A percentile compares a stretch with the other conserved stretches of the same genome.
Evolutionary conservation across 1,284 basidiomycete species (phyloP).

Genomic region (Apiotrichum montevideense): DNA sequence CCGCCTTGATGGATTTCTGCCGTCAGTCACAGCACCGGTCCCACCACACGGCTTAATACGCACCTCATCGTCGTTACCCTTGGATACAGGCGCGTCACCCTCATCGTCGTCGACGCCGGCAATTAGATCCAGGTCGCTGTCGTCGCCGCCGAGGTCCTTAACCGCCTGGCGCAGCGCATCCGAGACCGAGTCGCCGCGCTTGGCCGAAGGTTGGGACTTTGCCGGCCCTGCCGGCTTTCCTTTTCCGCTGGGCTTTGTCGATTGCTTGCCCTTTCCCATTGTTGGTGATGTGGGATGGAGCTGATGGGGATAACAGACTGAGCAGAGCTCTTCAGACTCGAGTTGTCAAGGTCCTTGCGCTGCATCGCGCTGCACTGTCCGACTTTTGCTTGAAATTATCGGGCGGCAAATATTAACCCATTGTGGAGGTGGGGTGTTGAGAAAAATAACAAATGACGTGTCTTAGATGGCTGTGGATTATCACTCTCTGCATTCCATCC

Average conservation of each 20-base stretch:
- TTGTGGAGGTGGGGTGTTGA: no score
- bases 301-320: not conserved
- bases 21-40: not conserved
- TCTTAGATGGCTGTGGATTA: no score
- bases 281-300: slow-evolving; percentile 2
- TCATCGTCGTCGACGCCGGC: slow-evolving; percentile 49
- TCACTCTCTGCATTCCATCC: no score
- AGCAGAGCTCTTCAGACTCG: no score
- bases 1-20: slow-evolving; percentile 52
- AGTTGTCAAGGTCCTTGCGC: no score
- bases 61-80: slow-evolving; percentile 33
- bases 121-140: slow-evolving; percentile 52
- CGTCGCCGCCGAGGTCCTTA: slow-evolving; percentile 53
- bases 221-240: slow-evolving; percentile 1
- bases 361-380: no score
- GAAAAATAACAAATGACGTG: no score
- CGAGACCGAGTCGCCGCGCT: slow-evolving; percentile 12
- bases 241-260: not conserved
- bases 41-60: slow-evolving; percentile 1
- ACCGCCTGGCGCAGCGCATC: slow-evolving; percentile 46
- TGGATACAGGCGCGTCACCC: slow-evolving; percentile 24
- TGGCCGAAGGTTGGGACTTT: not conserved
- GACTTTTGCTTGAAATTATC: no score
- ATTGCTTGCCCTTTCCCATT: slow-evolving; percentile 10
- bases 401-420: not conserved